Percentiles rank a stretch among this genome's conserved stretches.
phyloP scores from a whole-genome alignment of 257 asterid species.

The Jaltomata sinuosa region DNA sequence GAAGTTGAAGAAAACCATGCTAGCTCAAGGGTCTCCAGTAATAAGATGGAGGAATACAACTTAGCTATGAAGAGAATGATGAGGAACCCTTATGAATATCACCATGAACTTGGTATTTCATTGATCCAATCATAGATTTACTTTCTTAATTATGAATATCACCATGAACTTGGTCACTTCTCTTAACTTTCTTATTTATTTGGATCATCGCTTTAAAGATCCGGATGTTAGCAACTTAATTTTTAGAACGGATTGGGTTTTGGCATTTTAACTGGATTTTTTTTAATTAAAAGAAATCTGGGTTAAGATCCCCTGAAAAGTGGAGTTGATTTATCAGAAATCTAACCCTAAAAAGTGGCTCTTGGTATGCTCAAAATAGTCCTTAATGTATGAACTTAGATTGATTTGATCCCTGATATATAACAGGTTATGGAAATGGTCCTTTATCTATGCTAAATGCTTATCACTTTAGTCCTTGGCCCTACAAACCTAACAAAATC shows the following conservation, averaged over 20 bases:
- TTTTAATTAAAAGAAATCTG: not conserved
- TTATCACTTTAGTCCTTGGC: too few relatives aligned
- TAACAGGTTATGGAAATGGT: too few relatives aligned
- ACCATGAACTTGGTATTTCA: constrained; percentile 70
- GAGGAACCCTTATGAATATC: constrained; percentile 93
- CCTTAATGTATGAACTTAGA: too few relatives aligned
- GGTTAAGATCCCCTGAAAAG: not conserved
- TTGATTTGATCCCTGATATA: too few relatives aligned
- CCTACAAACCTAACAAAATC: too few relatives aligned
- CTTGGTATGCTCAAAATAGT: too few relatives aligned
- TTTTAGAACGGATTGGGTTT: not conserved
- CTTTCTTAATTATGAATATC: too few relatives aligned
- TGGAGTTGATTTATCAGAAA: too few relatives aligned
- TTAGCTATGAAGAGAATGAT: constrained; percentile 74
- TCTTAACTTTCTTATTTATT: too few relatives aligned
- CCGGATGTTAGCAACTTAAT: not conserved
- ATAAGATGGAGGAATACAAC: constrained; percentile 66
- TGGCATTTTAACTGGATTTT: not conserved
- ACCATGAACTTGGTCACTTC: too few relatives aligned
- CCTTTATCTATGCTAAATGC: too few relatives aligned
- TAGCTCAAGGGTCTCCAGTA: constrained; percentile 12
- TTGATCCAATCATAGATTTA: not conserved
- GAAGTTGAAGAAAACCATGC: constrained; percentile 16
- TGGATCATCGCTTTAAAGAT: not conserved
- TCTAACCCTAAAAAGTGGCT: too few relatives aligned